Evolutionary conservation across 768 basidiomycete species (phyloP).

Genomic region (Tulasnella sp.): DNA sequence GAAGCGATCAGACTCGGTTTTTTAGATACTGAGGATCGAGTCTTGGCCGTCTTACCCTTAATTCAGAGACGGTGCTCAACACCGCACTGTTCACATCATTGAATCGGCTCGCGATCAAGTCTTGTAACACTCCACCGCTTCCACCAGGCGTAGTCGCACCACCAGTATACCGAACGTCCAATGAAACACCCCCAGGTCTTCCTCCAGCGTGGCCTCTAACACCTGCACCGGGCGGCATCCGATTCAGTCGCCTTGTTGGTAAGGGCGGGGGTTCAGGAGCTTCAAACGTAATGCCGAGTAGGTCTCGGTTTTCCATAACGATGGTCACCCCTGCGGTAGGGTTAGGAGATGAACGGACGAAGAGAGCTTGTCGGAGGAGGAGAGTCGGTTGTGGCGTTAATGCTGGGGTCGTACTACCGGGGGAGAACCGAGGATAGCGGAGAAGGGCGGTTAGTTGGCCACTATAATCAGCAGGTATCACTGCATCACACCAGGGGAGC

Average conservation of each 20-base stretch:
- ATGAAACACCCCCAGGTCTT: constrained; percentile 20
- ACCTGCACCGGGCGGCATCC: constrained; percentile 1
- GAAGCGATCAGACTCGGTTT: constrained; percentile 24
- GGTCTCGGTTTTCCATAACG: constrained; percentile 69
- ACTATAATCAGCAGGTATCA: constrained; percentile 80
- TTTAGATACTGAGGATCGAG: not conserved
- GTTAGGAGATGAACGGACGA: constrained; percentile 62
- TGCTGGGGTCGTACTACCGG: constrained; percentile 24
- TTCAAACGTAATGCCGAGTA: constrained; percentile 63
- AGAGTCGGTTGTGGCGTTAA: constrained; percentile 44
- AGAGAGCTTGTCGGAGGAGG: constrained; percentile 74
- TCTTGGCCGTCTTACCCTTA: constrained; percentile 39
- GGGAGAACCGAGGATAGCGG: constrained; percentile 62
- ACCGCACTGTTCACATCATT: constrained; percentile 78
- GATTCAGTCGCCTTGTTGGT: constrained; percentile 5
- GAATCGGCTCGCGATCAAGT: constrained; percentile 60
- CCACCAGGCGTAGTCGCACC: not conserved
- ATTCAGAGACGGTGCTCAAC: constrained; percentile 67
- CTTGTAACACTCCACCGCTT: constrained; percentile 37
- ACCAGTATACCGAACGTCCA: not conserved
- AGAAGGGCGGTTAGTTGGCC: constrained; percentile 73
- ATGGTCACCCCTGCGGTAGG: constrained; percentile 68
- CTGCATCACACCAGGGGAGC: constrained; percentile 34
- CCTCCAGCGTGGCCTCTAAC: not conserved
- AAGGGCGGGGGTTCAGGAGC: constrained; percentile 40